phyloP scores from a whole-genome alignment of 179 eudicot genomes.

The Carnegiea gigantea region DNA sequence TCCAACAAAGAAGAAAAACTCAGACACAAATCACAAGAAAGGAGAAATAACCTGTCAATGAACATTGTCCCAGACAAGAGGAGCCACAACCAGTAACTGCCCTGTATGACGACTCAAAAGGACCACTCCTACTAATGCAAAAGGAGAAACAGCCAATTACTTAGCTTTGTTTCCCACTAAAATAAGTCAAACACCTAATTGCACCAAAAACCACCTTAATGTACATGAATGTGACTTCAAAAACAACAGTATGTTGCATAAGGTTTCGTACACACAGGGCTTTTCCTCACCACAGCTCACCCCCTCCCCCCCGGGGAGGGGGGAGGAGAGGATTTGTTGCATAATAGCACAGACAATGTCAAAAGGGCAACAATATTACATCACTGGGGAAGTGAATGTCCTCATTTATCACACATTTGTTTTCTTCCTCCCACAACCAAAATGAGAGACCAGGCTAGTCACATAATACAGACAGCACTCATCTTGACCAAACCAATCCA shows the following conservation, averaged over 20 bases:
- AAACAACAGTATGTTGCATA: not conserved
- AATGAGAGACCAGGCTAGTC: not conserved
- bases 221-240: not conserved
- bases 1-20: not conserved
- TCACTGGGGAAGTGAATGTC: not conserved
- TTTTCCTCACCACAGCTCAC: too few species aligned
- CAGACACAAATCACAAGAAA: not conserved
- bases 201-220: not conserved
- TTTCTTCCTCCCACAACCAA: not conserved
- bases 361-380: not conserved
- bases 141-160: not conserved
- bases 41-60: not conserved
- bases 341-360: not conserved
- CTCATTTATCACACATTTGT: not conserved
- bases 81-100: not conserved
- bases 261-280: too few species aligned
- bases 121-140: not conserved
- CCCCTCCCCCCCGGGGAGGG: accelerated
- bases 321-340: too few species aligned
- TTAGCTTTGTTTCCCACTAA: not conserved
- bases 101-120: not conserved
- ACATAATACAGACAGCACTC: not conserved
- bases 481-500: not conserved
- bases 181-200: not conserved
- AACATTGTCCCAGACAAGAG: not conserved